phyloP scores from a whole-genome alignment of 2,329 filamentous ascomycete genomes.

The Blastomyces emzantsi region DNA sequence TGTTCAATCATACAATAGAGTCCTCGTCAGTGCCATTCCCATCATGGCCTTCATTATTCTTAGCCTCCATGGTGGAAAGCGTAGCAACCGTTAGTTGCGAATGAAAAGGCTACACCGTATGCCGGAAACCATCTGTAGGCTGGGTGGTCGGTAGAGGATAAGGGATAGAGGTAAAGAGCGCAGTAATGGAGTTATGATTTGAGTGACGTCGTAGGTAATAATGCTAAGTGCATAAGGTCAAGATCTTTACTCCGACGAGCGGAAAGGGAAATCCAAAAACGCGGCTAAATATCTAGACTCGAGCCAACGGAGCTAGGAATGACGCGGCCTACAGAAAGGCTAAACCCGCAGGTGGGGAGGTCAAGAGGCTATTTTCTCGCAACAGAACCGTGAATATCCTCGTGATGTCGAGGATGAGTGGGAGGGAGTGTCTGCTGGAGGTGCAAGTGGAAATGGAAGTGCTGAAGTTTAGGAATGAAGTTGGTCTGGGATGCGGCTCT shows the following conservation, averaged over 20 bases:
- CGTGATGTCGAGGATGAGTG: background rate
- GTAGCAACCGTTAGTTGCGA: background rate
- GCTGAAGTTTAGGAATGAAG: background rate
- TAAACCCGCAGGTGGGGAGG: background rate
- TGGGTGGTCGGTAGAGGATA: background rate
- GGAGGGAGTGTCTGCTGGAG: background rate
- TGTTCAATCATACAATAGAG: constrained; percentile 28
- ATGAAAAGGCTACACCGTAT: background rate
- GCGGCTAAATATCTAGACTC: background rate
- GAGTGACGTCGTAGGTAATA: constrained; percentile 4
- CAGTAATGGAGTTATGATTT: background rate
- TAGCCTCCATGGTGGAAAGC: constrained; percentile 28
- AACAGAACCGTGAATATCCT: background rate
- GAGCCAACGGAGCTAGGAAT: background rate
- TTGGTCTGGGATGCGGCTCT: background rate
- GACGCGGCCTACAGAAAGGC: constrained; percentile 1
- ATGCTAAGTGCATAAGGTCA: background rate
- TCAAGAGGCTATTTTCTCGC: background rate
- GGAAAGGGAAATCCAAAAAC: background rate
- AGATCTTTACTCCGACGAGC: background rate
- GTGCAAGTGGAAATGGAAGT: background rate
- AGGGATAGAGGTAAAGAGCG: too few relatives aligned
- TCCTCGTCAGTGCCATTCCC: constrained; percentile 30
- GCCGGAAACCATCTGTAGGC: background rate
- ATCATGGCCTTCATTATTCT: constrained; percentile 28